Base-by-base conservation (phyloP, 73 alveolate species). In the Paramecium sexaurelia region DNA sequence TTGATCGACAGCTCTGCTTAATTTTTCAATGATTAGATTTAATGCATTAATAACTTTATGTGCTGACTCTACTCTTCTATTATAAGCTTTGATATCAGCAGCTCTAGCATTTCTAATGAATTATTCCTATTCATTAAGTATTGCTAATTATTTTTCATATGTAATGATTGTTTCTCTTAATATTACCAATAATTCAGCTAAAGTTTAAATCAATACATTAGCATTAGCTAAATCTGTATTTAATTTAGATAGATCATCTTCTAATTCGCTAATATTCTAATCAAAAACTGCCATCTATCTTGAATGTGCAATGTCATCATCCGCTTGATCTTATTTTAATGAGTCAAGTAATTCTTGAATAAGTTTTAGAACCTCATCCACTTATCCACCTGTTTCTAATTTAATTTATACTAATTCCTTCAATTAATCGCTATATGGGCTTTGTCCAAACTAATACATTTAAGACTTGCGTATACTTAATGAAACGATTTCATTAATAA, bases 1-100 rank as follows among this genome's bases (percentile, higher is more conserved):
- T 41, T 78, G 22, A 19, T 78, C 90, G 8, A 78, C 55, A 19
- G 90, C 90, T 40, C 55, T 78, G 10, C 75, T 78, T 24, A 78
- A 78, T 20, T 78, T 78, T 0, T 39, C 73, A 78, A 78, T 78
- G 17, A 78, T 78, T 17, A 78, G 47, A 9, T 22, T 78, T 24
- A 78, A 39, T 41, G 90, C 90, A 78, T 78, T 78, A 78, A 78
- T 78, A 39, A 78, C 90, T 40, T 78, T 78, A 40, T 40, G 39
- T 41, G 90, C 68, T 11, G 9, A 22, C 13, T 20, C 90, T 11
- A 78, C 90, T 78, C 90, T 78, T 78, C 90, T 78, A 5, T 78
- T 22, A 45, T 24, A 78, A 10, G 90, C 90, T 11, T 41, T 45
- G 9, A 78, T 19, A 78, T 78, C 90, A 78, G 90, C 43, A 20